phyloP scores from a whole-genome alignment of 768 basidiomycete genomes.

The Mycena leptocephala region DNA sequence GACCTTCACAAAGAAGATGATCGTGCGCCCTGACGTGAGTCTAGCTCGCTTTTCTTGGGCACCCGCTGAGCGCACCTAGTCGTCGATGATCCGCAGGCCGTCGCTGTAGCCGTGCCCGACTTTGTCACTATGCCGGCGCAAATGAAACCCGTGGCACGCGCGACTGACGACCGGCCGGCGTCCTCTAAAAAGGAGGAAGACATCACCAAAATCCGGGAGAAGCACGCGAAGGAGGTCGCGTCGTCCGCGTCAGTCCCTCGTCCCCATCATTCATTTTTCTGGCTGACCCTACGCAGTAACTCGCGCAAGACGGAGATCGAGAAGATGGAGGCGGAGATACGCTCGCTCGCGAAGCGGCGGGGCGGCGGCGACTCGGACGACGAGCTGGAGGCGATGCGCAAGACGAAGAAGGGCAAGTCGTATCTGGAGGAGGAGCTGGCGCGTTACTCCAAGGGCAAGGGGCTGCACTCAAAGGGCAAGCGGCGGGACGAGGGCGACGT shows the following conservation, averaged over 20 bases:
- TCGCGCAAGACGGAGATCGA: conserved; percentile 84
- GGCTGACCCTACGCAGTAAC: conserved; percentile 55
- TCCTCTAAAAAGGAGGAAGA: conserved; percentile 64
- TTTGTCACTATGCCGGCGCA: conserved; percentile 52
- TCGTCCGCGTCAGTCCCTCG: conserved; percentile 67
- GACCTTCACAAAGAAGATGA: conserved; percentile 83
- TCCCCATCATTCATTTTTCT: background rate
- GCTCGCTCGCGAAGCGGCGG: conserved; percentile 78
- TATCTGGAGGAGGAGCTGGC: conserved; percentile 87
- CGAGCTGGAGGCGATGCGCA: conserved; percentile 63
- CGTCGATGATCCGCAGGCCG: conserved; percentile 54
- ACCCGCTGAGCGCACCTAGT: conserved; percentile 42
- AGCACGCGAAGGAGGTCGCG: conserved; percentile 81
- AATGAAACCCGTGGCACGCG: conserved; percentile 32
- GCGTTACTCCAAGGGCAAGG: conserved; percentile 82
- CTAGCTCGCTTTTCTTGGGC: background rate
- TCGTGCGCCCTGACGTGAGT: conserved; percentile 90
- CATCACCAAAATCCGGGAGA: conserved; percentile 80
- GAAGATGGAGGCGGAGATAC: conserved; percentile 91
- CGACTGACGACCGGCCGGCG: conserved; percentile 46
- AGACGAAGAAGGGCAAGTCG: conserved; percentile 76
- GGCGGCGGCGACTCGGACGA: conserved; percentile 74
- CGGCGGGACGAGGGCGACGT: conserved; percentile 83
- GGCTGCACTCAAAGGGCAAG: conserved; percentile 70
- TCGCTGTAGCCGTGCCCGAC: conserved; percentile 52